Conservation (phyloP, 148 eudicot species). For the Fagopyrum esculentum region DNA sequence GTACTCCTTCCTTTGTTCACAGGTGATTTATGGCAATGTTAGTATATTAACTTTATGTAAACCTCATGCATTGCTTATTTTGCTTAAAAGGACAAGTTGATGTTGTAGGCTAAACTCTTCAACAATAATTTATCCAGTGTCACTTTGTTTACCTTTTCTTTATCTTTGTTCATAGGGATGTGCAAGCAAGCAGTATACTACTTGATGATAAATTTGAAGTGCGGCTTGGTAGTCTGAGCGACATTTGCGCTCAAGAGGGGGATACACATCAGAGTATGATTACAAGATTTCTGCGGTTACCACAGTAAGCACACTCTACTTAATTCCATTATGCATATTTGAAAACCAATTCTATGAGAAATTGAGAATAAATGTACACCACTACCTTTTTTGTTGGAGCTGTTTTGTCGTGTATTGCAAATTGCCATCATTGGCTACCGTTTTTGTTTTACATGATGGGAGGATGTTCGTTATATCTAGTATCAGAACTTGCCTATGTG, state of each 20-base stretch:
- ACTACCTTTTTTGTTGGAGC: not conserved
- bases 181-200: conserved; percentile 96
- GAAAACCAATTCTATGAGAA: not conserved
- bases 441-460: not conserved
- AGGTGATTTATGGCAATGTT: conserved; percentile 39
- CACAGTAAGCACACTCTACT: conserved; percentile 48
- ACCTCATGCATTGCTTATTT: not conserved
- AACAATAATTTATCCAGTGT: not conserved
- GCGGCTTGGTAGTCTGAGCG: conserved; percentile 84
- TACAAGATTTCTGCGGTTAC: conserved; percentile 75
- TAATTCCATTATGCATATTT: not conserved
- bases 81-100: not conserved
- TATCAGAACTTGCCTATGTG: too few species aligned
- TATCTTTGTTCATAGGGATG: conserved; percentile 44
- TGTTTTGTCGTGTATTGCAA: too few species aligned
- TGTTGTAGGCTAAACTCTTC: not conserved
- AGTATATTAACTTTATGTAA: conserved; percentile 3
- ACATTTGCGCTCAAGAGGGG: conserved; percentile 74
- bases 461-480: not conserved
- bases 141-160: not conserved
- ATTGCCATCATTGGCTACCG: not conserved
- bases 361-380: not conserved
- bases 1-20: conserved; percentile 86
- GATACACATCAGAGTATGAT: conserved; percentile 70
- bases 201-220: conserved; percentile 99